Percentiles rank a stretch among this genome's conserved stretches.
Evolutionary conservation across 2,329 filamentous ascomycete species (phyloP).

Genomic region (Fusarium keratoplasticum): DNA sequence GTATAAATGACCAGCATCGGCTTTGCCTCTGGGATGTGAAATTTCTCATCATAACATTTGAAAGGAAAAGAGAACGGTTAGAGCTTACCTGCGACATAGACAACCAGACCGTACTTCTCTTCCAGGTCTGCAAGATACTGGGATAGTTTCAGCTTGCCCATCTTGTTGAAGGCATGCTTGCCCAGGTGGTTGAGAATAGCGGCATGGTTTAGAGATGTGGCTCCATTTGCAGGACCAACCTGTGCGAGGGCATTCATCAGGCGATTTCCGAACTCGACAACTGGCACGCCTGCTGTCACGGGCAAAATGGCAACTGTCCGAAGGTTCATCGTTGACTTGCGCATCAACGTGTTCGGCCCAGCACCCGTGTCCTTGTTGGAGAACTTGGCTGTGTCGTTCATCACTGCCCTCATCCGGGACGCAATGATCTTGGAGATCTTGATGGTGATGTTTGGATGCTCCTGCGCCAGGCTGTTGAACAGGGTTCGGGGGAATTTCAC

Average conservation of each 20-base stretch:
- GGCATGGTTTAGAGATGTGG: slow-evolving; percentile 91
- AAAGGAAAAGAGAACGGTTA: slow-evolving; percentile 1
- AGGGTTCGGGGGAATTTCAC: slow-evolving; percentile 95
- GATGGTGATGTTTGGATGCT: slow-evolving; percentile 98
- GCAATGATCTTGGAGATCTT: slow-evolving; percentile 99
- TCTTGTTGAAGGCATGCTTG: slow-evolving; percentile 94
- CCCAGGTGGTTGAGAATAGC: slow-evolving; percentile 95
- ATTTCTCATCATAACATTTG: slow-evolving; percentile 63
- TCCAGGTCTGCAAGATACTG: slow-evolving; percentile 97
- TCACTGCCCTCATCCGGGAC: slow-evolving; percentile 88
- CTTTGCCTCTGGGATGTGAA: slow-evolving; percentile 61
- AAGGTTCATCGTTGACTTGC: slow-evolving; percentile 90
- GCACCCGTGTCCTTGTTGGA: slow-evolving; percentile 73
- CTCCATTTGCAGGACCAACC: slow-evolving; percentile 88
- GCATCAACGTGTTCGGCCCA: slow-evolving; percentile 63
- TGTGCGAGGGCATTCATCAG: slow-evolving; percentile 89
- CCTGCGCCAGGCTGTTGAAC: slow-evolving; percentile 97
- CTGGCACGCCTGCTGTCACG: slow-evolving; percentile 89
- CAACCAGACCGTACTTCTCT: slow-evolving; percentile 94
- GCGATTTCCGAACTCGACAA: slow-evolving; percentile 93
- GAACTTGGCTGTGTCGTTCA: slow-evolving; percentile 82
- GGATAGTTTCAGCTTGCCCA: slow-evolving; percentile 95
- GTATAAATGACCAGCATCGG: slow-evolving; percentile 68
- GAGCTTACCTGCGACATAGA: slow-evolving; percentile 85
- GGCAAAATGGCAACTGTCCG: slow-evolving; percentile 93